Conservation (phyloP, 495 filamentous ascomycete species). For the Tetracladium setigerum region DNA sequence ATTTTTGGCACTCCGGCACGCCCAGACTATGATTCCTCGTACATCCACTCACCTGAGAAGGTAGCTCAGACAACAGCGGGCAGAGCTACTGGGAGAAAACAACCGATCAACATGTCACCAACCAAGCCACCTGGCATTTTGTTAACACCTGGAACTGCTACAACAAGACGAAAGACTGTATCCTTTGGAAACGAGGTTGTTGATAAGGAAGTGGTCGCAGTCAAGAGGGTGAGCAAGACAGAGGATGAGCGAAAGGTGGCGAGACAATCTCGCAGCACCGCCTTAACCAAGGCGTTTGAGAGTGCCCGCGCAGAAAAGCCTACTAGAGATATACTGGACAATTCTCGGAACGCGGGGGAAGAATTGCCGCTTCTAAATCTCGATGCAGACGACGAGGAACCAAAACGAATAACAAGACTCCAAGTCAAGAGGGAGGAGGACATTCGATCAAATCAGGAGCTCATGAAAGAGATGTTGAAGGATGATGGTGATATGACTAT, state of each 20-base stretch:
- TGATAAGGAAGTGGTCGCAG: constrained; percentile 41
- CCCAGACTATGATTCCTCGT: constrained; percentile 27
- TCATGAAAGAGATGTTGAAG: constrained; percentile 2
- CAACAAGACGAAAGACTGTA: constrained; percentile 77
- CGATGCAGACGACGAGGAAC: not conserved
- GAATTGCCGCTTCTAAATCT: not conserved
- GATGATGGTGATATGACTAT: constrained; percentile 55
- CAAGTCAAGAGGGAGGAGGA: constrained; percentile 8
- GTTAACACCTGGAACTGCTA: constrained; percentile 77
- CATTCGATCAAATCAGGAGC: constrained; percentile 5
- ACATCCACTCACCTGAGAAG: constrained; percentile 5
- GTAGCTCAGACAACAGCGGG: constrained; percentile 15
- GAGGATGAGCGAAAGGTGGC: constrained; percentile 15
- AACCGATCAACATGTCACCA: constrained; percentile 11
- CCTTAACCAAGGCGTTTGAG: constrained; percentile 47
- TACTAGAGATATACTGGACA: constrained; percentile 8
- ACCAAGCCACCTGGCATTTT: constrained; percentile 56
- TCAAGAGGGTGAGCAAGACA: constrained; percentile 7
- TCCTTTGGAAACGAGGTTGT: constrained; percentile 69
- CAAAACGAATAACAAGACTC: constrained; percentile 4
- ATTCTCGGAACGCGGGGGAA: not conserved
- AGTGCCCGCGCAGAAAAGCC: constrained; percentile 31
- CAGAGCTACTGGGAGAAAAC: constrained; percentile 21
- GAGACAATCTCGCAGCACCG: constrained; percentile 28
- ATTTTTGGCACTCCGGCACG: constrained; percentile 77